Percentiles rank a stretch among this genome's conserved stretches.
Evolutionary conservation across 306 rosid species (phyloP).

Genomic region (Malus sylvestris): DNA sequence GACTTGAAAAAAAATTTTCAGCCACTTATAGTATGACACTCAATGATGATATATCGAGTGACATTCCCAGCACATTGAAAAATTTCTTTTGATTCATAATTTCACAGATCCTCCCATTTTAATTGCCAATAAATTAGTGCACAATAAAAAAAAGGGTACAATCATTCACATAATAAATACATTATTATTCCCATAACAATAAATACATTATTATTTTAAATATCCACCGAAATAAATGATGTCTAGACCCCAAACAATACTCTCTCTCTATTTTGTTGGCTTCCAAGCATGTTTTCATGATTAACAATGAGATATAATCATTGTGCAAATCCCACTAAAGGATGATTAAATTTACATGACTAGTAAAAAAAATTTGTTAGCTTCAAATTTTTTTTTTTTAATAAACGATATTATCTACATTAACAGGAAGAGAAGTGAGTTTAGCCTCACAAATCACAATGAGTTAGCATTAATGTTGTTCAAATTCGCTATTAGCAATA

Average conservation of each 20-base stretch:
- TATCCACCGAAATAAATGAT: neutral
- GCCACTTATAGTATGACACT: too few species aligned
- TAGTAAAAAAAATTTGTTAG: neutral
- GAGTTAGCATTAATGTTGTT: too few species aligned
- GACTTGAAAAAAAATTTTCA: too few species aligned
- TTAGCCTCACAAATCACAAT: too few species aligned
- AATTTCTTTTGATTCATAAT: too few species aligned
- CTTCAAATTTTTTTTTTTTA: too few species aligned
- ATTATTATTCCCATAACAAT: neutral
- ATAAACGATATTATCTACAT: too few species aligned
- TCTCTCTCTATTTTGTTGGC: constrained; percentile 40
- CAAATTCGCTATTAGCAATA: fast-evolving
- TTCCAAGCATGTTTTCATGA: constrained; percentile 84
- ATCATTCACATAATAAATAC: neutral
- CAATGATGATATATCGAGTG: too few species aligned
- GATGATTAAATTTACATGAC: constrained; percentile 13
- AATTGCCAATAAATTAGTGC: too few species aligned
- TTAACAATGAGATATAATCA: constrained; percentile 42
- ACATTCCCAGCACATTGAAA: too few species aligned
- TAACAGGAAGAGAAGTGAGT: fast-evolving
- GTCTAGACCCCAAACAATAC: too few species aligned
- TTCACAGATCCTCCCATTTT: too few species aligned
- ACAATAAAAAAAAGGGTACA: neutral
- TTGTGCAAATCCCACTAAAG: constrained; percentile 26
- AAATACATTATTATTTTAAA: neutral